These are phyloP conservation scores for Hypsizygus marmoreus DNA, from an alignment of 768 basidiomycete genomes.

Conservation along the genomic window DNA sequence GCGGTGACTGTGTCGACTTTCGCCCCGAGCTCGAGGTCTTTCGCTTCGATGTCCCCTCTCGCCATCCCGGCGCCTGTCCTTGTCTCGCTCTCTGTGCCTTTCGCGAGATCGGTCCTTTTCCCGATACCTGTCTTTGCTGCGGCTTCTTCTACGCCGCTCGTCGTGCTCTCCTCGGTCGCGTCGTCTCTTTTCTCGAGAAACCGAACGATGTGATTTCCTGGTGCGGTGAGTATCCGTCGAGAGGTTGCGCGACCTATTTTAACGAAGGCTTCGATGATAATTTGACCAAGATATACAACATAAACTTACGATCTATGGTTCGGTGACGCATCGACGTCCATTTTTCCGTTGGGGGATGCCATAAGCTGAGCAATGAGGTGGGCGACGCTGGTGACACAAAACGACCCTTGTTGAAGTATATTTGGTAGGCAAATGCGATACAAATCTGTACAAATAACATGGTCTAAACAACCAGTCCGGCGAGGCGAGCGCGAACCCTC, in stretches of 20 bases:
- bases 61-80: slow-evolving; percentile 54
- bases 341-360: slow-evolving; percentile 54
- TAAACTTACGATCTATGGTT: slow-evolving; percentile 58
- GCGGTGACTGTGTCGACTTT: slow-evolving; percentile 57
- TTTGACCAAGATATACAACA: slow-evolving; percentile 4
- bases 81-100: slow-evolving; percentile 48
- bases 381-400: slow-evolving; percentile 6
- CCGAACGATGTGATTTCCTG: slow-evolving; percentile 70
- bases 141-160: slow-evolving; percentile 63
- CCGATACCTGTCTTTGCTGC: slow-evolving; percentile 59
- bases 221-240: slow-evolving; percentile 79
- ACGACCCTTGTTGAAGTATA: slow-evolving; percentile 15
- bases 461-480: slow-evolving; percentile 31
- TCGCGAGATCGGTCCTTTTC: slow-evolving; percentile 61
- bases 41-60: slow-evolving; percentile 51
- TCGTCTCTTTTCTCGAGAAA: slow-evolving; percentile 62
- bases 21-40: slow-evolving; percentile 50
- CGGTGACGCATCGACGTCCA: slow-evolving; percentile 67
- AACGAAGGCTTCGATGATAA: slow-evolving; percentile 8
- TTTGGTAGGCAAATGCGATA: slow-evolving; percentile 12
- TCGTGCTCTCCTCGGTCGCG: slow-evolving; percentile 56
- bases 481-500: slow-evolving; percentile 52
- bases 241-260: slow-evolving; percentile 63
- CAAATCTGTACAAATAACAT: slow-evolving; percentile 13
- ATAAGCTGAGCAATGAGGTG: no score